phyloP scores from a whole-genome alignment of 805 yeast species.

The Alloascoidea africana region DNA sequence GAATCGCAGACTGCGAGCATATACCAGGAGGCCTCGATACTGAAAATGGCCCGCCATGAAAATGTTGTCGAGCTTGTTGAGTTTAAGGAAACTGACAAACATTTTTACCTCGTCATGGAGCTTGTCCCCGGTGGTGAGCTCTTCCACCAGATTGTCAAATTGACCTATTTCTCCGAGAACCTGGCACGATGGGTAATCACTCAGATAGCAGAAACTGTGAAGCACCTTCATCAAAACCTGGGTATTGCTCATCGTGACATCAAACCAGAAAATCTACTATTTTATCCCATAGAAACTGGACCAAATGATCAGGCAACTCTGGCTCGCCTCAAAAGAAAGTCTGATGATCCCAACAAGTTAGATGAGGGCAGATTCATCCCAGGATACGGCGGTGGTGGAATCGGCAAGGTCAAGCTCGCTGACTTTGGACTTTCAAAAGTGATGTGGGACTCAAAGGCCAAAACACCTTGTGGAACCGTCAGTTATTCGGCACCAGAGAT shows the following conservation, averaged over 20 bases:
- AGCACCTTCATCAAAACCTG: slow-evolving; percentile 55
- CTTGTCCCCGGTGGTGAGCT: slow-evolving; percentile 68
- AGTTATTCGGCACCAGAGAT: slow-evolving; percentile 98
- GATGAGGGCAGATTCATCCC: slow-evolving; percentile 82
- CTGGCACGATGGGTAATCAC: slow-evolving; percentile 56
- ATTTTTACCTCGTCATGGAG: slow-evolving; percentile 53
- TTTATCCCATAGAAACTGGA: slow-evolving; percentile 33
- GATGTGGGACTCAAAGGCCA: slow-evolving; percentile 74
- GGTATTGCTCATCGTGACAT: slow-evolving; percentile 71
- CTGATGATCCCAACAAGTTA: slow-evolving; percentile 27
- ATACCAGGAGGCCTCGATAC: slow-evolving; percentile 56
- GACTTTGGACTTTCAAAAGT: slow-evolving; percentile 93
- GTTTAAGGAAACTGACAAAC: slow-evolving; percentile 31
- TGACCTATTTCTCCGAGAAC: slow-evolving; percentile 63
- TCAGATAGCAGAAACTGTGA: slow-evolving; percentile 57
- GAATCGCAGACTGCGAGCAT: slow-evolving; percentile 37
- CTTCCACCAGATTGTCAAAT: slow-evolving; percentile 64
- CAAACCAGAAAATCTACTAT: slow-evolving; percentile 66
- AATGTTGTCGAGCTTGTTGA: slow-evolving; percentile 43
- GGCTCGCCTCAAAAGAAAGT: too few relatives aligned
- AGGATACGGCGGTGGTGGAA: slow-evolving; percentile 84
- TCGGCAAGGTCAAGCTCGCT: slow-evolving; percentile 81
- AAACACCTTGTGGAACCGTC: slow-evolving; percentile 98
- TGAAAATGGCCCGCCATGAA: slow-evolving; percentile 47
- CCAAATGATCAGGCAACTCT: slow-evolving; percentile 18